Base-by-base conservation (phyloP, 2,329 filamentous ascomycete species). In the Colletotrichum limetticola region DNA sequence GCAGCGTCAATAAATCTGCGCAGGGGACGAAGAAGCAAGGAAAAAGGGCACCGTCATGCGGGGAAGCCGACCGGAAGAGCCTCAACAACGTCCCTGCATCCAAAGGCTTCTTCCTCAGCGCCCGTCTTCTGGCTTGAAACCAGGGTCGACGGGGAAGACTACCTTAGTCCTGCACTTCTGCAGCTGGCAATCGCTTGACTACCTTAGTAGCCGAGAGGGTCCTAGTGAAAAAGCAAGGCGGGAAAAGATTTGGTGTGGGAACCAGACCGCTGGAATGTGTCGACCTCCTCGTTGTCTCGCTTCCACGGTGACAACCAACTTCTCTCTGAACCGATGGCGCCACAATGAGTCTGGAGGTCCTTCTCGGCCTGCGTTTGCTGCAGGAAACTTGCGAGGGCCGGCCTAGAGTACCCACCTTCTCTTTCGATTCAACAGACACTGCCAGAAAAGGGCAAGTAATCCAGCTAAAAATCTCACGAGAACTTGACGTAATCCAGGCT, bases 231-330 rank as follows among this genome's bases (percentile, higher is more conserved):
- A 70, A 70, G 66, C 32, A 70, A 64, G 46, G 46, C 57, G 16
- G 53, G 52, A 37, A n/a, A 69, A 49, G 19, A 11, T 26, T 66
- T 72, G 66, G 69, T 72, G 66, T 72, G 70, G 66, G 49, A 70
- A 53, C 66, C 60, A 37, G 11, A 9, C 9, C 35, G 2, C 26
- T 70, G 70, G 70, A 70, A 72, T 70, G 70, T 26, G 46, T 65
- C 60, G 46, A 65, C 60, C 70, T 70, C 37, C 7, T 70, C 56
- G 26, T 57, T 57, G 70, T 72, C 70, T 72, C 59, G 70, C 46
- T 52, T 72, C 70, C 70, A 72, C 70, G 70, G 70, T 55, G 66
- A 72, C 66, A 35, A 37, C 53, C 24, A 46, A 30, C 46, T 70
- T 42, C 55, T 59, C 56, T 65, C 56, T 49, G 60, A 65, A 55